phyloP scores from a whole-genome alignment of 139 green algal species.

The Spirogloea muscicola region DNA sequence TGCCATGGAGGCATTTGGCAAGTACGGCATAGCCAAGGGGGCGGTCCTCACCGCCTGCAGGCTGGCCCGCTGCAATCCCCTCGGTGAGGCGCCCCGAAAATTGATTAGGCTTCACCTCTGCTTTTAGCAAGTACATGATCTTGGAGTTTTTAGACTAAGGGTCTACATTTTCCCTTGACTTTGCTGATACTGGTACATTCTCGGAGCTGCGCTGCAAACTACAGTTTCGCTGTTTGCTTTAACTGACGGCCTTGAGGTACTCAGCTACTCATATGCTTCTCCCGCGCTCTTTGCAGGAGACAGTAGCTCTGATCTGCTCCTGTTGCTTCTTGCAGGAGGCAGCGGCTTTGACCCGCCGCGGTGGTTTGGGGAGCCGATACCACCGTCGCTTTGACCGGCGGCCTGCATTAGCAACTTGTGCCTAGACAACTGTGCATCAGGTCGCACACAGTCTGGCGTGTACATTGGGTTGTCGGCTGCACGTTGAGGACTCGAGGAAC shows the following conservation, averaged over 20 bases:
- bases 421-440: no score
- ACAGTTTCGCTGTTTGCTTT: not conserved
- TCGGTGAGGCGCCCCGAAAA: slow-evolving; percentile 12
- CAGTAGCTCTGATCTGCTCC: no score
- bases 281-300: not conserved
- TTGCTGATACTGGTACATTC: not conserved
- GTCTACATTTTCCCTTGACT: no score
- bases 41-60: slow-evolving; percentile 43
- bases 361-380: slow-evolving; percentile 26
- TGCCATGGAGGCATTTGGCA: slow-evolving; percentile 34
- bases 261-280: not conserved
- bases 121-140: not conserved
- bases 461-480: no score
- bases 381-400: no score
- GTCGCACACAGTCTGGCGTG: no score
- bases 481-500: no score
- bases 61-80: slow-evolving; percentile 36
- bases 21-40: slow-evolving; percentile 37
- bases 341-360: slow-evolving; percentile 27
- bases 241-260: not conserved
- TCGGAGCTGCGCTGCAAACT: not conserved
- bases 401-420: no score
- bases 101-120: not conserved
- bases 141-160: not conserved
- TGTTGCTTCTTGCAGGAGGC: slow-evolving; percentile 2